Percentiles rank a stretch among this genome's conserved stretches.
These are phyloP conservation scores for Vachellia collinsii DNA, from an alignment of 306 rosid genomes.

Conservation along the genomic window DNA sequence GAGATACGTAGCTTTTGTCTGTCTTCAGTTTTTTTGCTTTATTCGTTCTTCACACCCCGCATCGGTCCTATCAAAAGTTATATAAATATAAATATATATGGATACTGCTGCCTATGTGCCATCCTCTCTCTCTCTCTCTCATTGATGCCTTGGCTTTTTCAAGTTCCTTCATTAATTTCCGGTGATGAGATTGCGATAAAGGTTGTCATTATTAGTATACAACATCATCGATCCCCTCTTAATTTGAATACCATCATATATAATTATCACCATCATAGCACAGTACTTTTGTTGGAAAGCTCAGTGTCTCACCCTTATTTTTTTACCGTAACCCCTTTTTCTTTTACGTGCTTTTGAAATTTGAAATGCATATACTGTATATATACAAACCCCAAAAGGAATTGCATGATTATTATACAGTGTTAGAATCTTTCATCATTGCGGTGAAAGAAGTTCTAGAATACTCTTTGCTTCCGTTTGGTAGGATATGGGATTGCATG, in stretches of 20 bases:
- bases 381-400: slow-evolving; percentile 8
- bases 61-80: slow-evolving; percentile 64
- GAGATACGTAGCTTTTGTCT: slow-evolving; percentile 31
- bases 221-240: slow-evolving; percentile 29
- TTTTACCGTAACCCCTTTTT: slow-evolving; percentile 47
- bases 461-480: slow-evolving; percentile 44
- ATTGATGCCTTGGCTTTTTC: slow-evolving; percentile 42
- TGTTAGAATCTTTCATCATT: slow-evolving; percentile 39
- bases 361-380: neutral
- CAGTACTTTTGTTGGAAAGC: slow-evolving; percentile 39
- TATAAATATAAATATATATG: no score
- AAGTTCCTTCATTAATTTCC: slow-evolving; percentile 35
- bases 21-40: slow-evolving; percentile 53
- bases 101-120: no score
- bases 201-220: slow-evolving; percentile 39
- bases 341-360: slow-evolving; percentile 18
- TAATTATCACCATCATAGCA: neutral
- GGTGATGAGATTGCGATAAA: slow-evolving; percentile 36
- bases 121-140: neutral
- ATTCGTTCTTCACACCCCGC: slow-evolving; percentile 57
- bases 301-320: slow-evolving; percentile 41
- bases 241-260: slow-evolving; percentile 11
- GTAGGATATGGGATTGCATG: slow-evolving; percentile 65
- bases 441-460: slow-evolving; percentile 50
- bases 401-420: slow-evolving; percentile 17